These are phyloP conservation scores for Talaromyces albobiverticillius DNA, from an alignment of 2,329 filamentous ascomycete species.

Conservation along the genomic window DNA sequence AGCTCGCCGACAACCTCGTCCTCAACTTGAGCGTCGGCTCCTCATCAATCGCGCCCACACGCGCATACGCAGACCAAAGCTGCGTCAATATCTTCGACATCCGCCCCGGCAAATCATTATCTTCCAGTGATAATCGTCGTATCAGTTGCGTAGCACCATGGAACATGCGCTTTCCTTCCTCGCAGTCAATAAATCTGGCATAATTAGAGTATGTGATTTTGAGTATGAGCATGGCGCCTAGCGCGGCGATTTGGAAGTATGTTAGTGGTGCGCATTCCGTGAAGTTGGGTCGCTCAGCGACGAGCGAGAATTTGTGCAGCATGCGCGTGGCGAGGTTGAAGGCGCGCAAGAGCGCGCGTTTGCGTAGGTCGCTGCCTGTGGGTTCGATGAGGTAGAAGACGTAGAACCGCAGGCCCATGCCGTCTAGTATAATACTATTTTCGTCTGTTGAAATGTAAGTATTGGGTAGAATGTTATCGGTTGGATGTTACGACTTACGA, in stretches of 20 bases:
- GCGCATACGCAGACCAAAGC: conserved; percentile 17
- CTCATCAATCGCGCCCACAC: conserved; percentile 5
- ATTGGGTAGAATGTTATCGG: background rate
- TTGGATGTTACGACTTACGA: background rate
- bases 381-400: conserved; percentile 10
- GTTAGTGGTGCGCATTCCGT: background rate
- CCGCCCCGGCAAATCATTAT: conserved; percentile 20
- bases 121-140: conserved; percentile 15
- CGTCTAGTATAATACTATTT: conserved; percentile 9
- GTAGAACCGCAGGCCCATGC: conserved; percentile 9
- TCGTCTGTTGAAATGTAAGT: background rate
- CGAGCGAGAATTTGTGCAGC: background rate
- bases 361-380: conserved; percentile 2
- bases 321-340: background rate
- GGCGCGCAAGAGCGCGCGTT: conserved; percentile 9
- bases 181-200: conserved; percentile 15
- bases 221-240: conserved; percentile 9
- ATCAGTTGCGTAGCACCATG: conserved; percentile 16
- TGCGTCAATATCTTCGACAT: conserved; percentile 20
- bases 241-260: background rate
- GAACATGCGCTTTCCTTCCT: conserved; percentile 17
- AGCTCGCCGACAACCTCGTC: conserved; percentile 17
- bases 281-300: background rate
- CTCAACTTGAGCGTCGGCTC: conserved; percentile 16
- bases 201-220: conserved; percentile 12